Percentiles rank a stretch among this genome's conserved stretches.
Conservation (phyloP, 305 asterid species). For the Solanum hybrid region DNA sequence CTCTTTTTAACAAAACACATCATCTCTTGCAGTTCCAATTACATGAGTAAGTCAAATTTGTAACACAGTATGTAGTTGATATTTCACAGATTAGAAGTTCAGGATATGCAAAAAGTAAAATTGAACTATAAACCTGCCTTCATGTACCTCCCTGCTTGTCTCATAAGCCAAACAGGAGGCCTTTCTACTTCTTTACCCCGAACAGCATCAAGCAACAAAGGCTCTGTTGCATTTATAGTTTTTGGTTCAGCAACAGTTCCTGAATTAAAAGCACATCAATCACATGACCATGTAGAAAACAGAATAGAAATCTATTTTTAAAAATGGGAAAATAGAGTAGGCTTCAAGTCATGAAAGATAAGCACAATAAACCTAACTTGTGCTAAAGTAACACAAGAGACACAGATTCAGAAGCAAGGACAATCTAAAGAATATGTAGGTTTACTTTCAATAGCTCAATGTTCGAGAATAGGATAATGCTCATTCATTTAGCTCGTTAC, state of each 20-base stretch:
- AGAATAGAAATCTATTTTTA: background rate
- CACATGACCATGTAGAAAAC: background rate
- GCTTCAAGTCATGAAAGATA: background rate
- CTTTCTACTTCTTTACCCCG: slow-evolving; percentile 87
- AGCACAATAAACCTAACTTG: background rate
- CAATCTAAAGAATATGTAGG: background rate
- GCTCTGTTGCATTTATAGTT: slow-evolving; percentile 58
- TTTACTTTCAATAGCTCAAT: background rate
- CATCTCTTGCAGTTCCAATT: background rate
- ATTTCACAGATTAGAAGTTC: background rate
- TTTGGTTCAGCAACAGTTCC: slow-evolving; percentile 85
- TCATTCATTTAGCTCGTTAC: background rate
- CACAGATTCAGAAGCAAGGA: background rate
- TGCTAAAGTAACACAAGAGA: background rate
- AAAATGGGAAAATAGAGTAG: background rate
- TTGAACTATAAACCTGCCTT: slow-evolving; percentile 76
- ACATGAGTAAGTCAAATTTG: background rate
- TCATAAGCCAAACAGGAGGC: slow-evolving; percentile 99
- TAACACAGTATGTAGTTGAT: background rate
- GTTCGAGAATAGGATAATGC: background rate
- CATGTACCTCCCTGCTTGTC: slow-evolving; percentile 99
- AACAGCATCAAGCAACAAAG: slow-evolving; percentile 76
- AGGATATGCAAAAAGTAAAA: slow-evolving; percentile 4
- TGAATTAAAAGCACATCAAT: slow-evolving; percentile 5
- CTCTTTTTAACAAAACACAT: background rate